These are phyloP conservation scores for Usnea hakonensis DNA, from an alignment of 495 filamentous ascomycete genomes.

Conservation along the genomic window DNA sequence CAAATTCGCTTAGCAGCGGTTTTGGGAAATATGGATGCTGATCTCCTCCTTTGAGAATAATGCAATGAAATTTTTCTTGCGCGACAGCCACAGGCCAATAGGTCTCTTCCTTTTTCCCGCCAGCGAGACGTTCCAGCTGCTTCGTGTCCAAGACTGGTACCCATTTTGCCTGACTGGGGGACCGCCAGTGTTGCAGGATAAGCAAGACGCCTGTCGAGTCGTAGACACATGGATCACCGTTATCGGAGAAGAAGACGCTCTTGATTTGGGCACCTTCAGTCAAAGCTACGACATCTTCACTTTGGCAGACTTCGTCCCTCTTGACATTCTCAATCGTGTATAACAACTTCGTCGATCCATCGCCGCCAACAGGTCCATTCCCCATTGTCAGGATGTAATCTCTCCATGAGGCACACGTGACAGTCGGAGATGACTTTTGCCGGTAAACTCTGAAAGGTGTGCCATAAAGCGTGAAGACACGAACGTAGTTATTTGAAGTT, in stretches of 20 bases:
- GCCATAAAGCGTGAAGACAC: conserved; percentile 88
- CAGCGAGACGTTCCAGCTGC: conserved; percentile 68
- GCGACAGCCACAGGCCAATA: conserved; percentile 97
- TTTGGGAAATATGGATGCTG: conserved; percentile 91
- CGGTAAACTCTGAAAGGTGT: conserved; percentile 81
- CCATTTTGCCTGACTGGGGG: conserved; percentile 77
- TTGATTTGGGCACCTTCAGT: conserved; percentile 60
- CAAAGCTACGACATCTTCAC: conserved; percentile 82
- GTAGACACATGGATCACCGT: conserved; percentile 89
- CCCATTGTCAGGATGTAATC: conserved; percentile 93
- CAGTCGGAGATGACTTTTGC: conserved; percentile 80
- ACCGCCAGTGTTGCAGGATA: conserved; percentile 84
- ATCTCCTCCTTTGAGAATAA: conserved; percentile 94
- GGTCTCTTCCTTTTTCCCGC: conserved; percentile 74
- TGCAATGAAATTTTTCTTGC: conserved; percentile 90
- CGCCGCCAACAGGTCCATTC: conserved; percentile 74
- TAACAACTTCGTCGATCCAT: conserved; percentile 64
- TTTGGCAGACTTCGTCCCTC: conserved; percentile 85
- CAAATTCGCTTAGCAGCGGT: conserved; percentile 86
- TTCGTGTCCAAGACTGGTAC: conserved; percentile 85
- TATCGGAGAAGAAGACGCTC: conserved; percentile 86
- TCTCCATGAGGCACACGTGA: conserved; percentile 85
- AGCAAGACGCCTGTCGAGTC: conserved; percentile 82
- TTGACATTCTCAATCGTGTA: conserved; percentile 94
- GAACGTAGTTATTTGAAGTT: conserved; percentile 77